Conservation (phyloP, 2,329 filamentous ascomycete species). For the Plectosphaerella plurivora region DNA sequence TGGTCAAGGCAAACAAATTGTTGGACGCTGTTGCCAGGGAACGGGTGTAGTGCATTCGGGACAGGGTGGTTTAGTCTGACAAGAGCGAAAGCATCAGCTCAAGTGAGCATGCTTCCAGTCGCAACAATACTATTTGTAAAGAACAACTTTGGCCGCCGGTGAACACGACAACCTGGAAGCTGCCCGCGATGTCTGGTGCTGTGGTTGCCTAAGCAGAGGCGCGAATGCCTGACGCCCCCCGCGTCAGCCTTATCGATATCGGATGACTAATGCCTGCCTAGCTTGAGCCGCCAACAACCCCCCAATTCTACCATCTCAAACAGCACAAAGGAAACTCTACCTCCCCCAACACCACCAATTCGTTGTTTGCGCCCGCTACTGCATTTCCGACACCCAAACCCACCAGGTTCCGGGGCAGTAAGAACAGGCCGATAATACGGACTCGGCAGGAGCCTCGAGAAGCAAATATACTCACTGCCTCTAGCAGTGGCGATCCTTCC, state of each 20-base stretch:
- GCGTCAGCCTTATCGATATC: neutral
- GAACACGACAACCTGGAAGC: too few relatives aligned
- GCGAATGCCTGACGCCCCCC: neutral
- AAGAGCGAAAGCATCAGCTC: neutral
- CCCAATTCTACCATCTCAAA: neutral
- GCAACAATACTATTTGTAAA: neutral
- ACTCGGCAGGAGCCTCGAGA: too few relatives aligned
- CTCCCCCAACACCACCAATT: neutral
- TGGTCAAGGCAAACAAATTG: neutral
- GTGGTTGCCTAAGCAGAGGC: neutral
- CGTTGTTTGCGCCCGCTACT: neutral
- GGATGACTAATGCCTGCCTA: neutral
- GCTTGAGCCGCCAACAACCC: neutral
- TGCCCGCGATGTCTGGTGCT: too few relatives aligned
- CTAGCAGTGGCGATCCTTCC: too few relatives aligned
- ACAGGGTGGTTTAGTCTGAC: neutral
- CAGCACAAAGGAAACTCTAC: neutral
- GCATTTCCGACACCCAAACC: too few relatives aligned
- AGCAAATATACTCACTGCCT: too few relatives aligned
- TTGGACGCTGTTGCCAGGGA: neutral
- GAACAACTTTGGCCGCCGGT: too few relatives aligned
- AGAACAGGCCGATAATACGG: too few relatives aligned
- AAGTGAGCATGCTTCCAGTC: neutral
- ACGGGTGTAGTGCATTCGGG: neutral
- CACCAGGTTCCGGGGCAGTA: too few relatives aligned